Base-by-base conservation (phyloP, 1,139 yeast species). In the Magnusiomyces tetraspermus region DNA sequence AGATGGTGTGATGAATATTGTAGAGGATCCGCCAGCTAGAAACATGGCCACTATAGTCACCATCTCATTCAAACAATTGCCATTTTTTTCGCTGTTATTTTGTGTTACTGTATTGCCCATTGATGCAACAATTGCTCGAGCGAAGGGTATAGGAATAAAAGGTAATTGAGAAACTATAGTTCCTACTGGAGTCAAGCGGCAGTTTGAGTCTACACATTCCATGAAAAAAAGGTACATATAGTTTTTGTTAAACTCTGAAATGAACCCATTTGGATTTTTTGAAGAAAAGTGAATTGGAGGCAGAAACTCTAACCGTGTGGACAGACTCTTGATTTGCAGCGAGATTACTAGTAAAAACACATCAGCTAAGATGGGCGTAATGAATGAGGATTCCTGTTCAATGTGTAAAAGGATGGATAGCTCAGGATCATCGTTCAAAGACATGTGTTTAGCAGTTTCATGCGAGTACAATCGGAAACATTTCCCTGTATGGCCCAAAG, bases 401-500 rank as follows among this genome's bases (percentile, higher is more conserved):
- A 46, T n/a, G 15, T 15, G 19, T n/a, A 37, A 17, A n/a, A 46
- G 49, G 3, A 30, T 17, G 4, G 26, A 19, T 2, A 46, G 43
- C 70, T 86, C 95, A 0, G 96, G 96, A 61, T 84, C 80, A 59
- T 86, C 80, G 62, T 84, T 88, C 61, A 84, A 88, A 53, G 85
- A 82, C 64, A 87, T 74, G 62, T 82, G 80, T 60, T 82, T 77
- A 69, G 85, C 85, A 1, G 95, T 94, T 64, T 84, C 89, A 63
- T 85, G 92, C 0, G 96, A 85, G 68, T 88, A 88, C 53, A 88
- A 74, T 68, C 96, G 76, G 75, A 85, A 87, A 71, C 96, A 87
- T 66, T 86, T 86, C 67, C 96, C 96, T n/a, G 94, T 90, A 15
- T 17, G 42, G 22, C 23, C 51, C 21, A 24, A 5, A 3, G 13